Evolutionary conservation across 345 rosid species (phyloP), one percentile per base, ranked within the genome.

Genomic region (Mallotus nudiflorus): DNA sequence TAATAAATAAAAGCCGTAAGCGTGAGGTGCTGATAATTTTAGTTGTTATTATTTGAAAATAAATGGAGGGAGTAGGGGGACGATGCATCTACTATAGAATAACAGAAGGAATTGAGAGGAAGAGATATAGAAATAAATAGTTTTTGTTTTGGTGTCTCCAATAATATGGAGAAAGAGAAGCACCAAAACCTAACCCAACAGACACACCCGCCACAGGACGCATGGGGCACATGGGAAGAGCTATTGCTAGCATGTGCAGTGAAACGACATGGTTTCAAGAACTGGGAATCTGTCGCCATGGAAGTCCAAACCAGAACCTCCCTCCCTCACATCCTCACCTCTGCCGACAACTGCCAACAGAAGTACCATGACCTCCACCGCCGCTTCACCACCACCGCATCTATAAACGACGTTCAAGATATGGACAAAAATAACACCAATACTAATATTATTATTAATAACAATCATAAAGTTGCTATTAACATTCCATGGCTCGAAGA

Each of bases 161-260:
- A 62, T 25, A 29, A 14, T 48, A 62, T 62, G 71, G 72, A 22
- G 14, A 20, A 25, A 6, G 22, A 67, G 9, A 29, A 67, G 13
- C 35, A 35, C 13, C 24, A 29, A 19, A 18, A 19, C n/a, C 9
- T 42, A 15, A 59, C n/a, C 20, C 15, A 35, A 29, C n/a, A 39
- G 19, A 16, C 46, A 44, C 3, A 33, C 31, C 49, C 49, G 14
- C 1, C 20, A 22, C 44, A 22, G 49, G 70, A 61, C 66, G 70
- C 77, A 53, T 92, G 98, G 98, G 93, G 98, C 66, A 89, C 93
- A 7, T 83, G 89, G 88, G 96, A 92, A 48, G 96, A 92, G 75
- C 85, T 92, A 20, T 72, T 92, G 56, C 82, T 92, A 46, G 93
- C 93, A 31, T 86, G 80, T 70, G 98, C 98, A 66, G 96, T 92